Evolutionary conservation across 345 rosid species (phyloP).

Genomic region (Camelina neglecta): DNA sequence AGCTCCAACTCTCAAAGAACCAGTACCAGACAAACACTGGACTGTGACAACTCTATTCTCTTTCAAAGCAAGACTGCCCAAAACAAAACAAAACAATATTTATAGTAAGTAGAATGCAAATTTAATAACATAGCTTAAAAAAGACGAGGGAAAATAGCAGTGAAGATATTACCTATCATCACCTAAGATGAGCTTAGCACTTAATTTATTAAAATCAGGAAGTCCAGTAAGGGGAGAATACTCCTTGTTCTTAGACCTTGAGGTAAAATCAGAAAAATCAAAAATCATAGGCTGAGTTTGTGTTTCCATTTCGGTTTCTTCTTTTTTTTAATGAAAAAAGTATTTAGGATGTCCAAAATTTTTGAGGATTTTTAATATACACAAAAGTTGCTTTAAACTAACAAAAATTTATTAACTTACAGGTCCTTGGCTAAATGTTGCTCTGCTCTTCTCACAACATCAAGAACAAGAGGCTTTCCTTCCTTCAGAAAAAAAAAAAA

Average conservation of each 20-base stretch:
- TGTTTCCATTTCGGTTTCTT: neutral
- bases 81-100: neutral
- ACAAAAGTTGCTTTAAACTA: too few relatives aligned
- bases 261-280: neutral
- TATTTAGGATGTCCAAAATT: too few relatives aligned
- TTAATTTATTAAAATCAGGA: constrained; percentile 78
- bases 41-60: constrained; percentile 76
- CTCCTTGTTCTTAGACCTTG: constrained; percentile 76
- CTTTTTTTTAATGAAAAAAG: too few relatives aligned
- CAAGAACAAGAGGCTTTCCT: constrained; percentile 79
- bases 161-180: constrained; percentile 60
- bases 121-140: neutral
- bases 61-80: constrained; percentile 62
- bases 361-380: too few relatives aligned
- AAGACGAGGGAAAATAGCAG: neutral
- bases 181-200: constrained; percentile 82
- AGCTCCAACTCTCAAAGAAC: constrained; percentile 90
- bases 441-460: constrained; percentile 80
- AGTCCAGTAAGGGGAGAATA: constrained; percentile 85
- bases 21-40: constrained; percentile 93
- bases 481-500: constrained; percentile 52
- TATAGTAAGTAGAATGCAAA: neutral
- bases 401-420: constrained; percentile 45
- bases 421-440: constrained; percentile 67
- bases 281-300: neutral